Conservation (phyloP, 1,284 basidiomycete genomes). For the Puccinia hordei region DNA sequence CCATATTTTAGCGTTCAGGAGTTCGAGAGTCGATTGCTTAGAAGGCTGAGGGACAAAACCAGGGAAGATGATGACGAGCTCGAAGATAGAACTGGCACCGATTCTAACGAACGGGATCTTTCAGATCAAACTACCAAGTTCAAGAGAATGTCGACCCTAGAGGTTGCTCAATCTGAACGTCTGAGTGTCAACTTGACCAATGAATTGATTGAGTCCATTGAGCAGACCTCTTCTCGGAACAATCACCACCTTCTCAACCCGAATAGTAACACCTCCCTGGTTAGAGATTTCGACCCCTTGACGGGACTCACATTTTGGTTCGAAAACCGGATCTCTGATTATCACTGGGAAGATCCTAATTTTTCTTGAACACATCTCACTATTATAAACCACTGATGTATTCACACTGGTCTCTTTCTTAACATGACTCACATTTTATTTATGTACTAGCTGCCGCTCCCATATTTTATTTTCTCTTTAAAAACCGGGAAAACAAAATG, state of each 20-base stretch:
- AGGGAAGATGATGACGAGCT: not conserved
- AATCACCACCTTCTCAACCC: not conserved
- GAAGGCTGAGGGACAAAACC: not conserved
- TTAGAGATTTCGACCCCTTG: slow-evolving; percentile 25
- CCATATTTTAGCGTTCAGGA: not conserved
- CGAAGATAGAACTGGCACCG: not conserved
- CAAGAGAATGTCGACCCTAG: slow-evolving; percentile 16
- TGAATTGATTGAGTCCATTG: slow-evolving; percentile 23
- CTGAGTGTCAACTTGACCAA: not conserved
- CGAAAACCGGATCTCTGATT: slow-evolving; percentile 16
- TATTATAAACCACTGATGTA: not conserved
- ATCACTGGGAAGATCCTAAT: slow-evolving; percentile 5
- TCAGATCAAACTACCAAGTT: not conserved
- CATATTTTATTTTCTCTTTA: too few species aligned
- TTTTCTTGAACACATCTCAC: not conserved
- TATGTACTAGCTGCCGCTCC: too few species aligned
- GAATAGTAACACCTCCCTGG: not conserved
- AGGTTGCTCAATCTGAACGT: slow-evolving; percentile 25
- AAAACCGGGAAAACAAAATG: too few species aligned
- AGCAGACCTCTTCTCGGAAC: not conserved
- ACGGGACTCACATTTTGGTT: slow-evolving; percentile 25
- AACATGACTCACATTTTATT: too few species aligned
- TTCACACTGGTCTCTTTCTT: not conserved
- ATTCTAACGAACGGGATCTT: not conserved
- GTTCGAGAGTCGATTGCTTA: slow-evolving; percentile 20